Evolutionary conservation across 345 rosid genomes (phyloP), one percentile per base, ranked within the genome.

Genomic region (Euphorbia pulcherrima): DNA sequence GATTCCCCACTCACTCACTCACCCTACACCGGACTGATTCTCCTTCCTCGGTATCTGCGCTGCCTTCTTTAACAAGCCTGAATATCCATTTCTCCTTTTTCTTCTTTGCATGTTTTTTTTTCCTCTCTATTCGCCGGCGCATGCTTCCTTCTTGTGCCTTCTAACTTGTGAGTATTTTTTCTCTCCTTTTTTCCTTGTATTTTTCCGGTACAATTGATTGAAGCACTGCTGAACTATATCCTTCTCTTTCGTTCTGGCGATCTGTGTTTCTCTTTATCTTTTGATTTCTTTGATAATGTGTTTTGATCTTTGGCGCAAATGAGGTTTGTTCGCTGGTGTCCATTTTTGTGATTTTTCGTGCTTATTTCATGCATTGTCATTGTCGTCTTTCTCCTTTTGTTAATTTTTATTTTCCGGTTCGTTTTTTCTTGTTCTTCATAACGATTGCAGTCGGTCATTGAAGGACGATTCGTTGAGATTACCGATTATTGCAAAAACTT

Each of bases 41-140:
- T 2, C 64, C 69, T 41, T 47, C 69, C 70, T 65, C 70, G 70
- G 40, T 39, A 47, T 47, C 75, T 37, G 50, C 75, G 75, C 75
- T 58, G 26, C 53, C 21, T 28, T 46, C n/a, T 62, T 35, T 53
- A 14, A n/a, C n/a, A n/a, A 52, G 30, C 30, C 55, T 40, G 3
- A 54, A 27, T 37, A 23, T 53, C 8, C 21, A 12, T 0, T 27
- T 23, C 13, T 27, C 24, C 27, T n/a, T 28, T 58, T 20, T 33
- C 37, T 12, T n/a, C 1, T 16, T 53, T 58, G 24, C 56, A 47
- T 59, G 57, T 35, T 47, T 28, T 13, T 27, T 8, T 50, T 18
- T 28, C 67, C 16, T n/a, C n/a, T n/a, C 52, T 51, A 30, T 20
- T 40, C 10, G 23, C 10, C 24, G 24, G 4, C 50, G 12, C 18